Percentiles rank a stretch among this genome's conserved stretches.
Evolutionary conservation across 306 rosid species (phyloP).

Genomic region (Trichosanthes truncata): DNA sequence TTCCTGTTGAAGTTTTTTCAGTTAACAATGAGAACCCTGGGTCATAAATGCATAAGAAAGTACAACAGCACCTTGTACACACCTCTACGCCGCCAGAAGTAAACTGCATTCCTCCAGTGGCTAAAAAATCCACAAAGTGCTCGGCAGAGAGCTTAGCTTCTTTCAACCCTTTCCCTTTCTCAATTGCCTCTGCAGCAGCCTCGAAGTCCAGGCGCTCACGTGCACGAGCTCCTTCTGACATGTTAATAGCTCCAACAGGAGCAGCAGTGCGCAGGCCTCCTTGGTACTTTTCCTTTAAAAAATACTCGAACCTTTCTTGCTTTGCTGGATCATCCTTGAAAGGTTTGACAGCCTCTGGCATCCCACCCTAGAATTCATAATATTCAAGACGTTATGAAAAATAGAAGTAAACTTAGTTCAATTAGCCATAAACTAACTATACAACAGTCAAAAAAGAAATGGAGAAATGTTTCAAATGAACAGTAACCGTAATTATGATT

Average conservation of each 20-base stretch:
- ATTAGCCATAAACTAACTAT: neutral
- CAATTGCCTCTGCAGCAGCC: constrained; percentile 82
- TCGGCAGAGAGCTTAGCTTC: constrained; percentile 41
- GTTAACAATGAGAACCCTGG: constrained; percentile 18
- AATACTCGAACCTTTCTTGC: constrained; percentile 87
- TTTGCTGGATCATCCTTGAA: constrained; percentile 83
- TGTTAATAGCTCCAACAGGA: constrained; percentile 57
- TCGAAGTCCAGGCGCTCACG: constrained; percentile 91
- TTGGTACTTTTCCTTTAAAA: constrained; percentile 75
- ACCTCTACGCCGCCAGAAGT: constrained; percentile 80
- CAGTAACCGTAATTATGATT: neutral
- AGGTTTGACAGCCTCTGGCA: constrained; percentile 51
- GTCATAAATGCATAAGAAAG: constrained; percentile 16
- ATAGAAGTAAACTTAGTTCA: constrained; percentile 4
- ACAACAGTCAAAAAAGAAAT: neutral
- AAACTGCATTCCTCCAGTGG: constrained; percentile 72
- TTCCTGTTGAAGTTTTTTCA: constrained; percentile 39
- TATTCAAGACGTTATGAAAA: neutral
- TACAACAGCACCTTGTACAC: constrained; percentile 21
- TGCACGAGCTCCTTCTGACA: constrained; percentile 96
- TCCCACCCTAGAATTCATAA: constrained; percentile 32
- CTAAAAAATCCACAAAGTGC: constrained; percentile 36
- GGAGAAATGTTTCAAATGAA: neutral
- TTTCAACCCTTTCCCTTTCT: constrained; percentile 52
- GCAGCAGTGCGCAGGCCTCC: constrained; percentile 82